Evolutionary conservation across 495 filamentous ascomycete species (phyloP).

Genomic region (Aspergillus wentii): DNA sequence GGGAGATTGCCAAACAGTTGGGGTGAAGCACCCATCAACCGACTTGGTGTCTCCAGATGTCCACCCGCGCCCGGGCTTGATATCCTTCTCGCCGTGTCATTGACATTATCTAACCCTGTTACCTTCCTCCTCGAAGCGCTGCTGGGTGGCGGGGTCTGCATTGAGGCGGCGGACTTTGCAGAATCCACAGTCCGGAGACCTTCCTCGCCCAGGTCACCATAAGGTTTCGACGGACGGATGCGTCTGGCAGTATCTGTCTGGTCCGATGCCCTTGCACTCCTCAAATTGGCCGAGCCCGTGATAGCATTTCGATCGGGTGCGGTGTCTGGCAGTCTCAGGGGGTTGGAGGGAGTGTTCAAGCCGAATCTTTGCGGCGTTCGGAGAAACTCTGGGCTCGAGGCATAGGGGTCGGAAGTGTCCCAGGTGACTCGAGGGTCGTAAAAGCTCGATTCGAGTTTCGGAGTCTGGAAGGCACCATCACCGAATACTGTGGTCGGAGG

Average conservation of each 20-base stretch:
- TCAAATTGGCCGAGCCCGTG: slow-evolving; percentile 50
- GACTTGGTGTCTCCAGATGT: slow-evolving; percentile 40
- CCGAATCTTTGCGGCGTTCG: slow-evolving; percentile 45
- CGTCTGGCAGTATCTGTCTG: slow-evolving; percentile 41
- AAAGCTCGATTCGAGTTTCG: slow-evolving; percentile 53
- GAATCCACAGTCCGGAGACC: slow-evolving; percentile 34
- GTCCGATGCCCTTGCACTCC: slow-evolving; percentile 34
- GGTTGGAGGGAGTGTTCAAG: slow-evolving; percentile 27
- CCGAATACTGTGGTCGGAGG: slow-evolving; percentile 61
- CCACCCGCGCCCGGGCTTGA: slow-evolving; percentile 19
- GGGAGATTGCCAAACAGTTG: slow-evolving; percentile 50
- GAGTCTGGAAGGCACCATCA: slow-evolving; percentile 61
- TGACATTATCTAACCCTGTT: slow-evolving; percentile 24
- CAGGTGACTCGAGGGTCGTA: slow-evolving; percentile 48
- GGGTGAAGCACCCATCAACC: slow-evolving; percentile 37
- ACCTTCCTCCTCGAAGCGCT: slow-evolving; percentile 49
- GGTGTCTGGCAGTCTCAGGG: slow-evolving; percentile 17
- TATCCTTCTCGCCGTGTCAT: slow-evolving; percentile 17
- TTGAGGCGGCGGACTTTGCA: slow-evolving; percentile 49
- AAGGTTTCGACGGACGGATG: slow-evolving; percentile 34
- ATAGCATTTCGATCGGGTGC: slow-evolving; percentile 22
- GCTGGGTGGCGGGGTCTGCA: slow-evolving; percentile 64
- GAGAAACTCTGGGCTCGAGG: slow-evolving; percentile 48
- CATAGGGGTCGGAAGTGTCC: slow-evolving; percentile 50
- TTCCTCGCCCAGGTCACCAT: slow-evolving; percentile 27